Base-by-base conservation (phyloP, 768 basidiomycete genomes). In the Trametes meyenii region DNA sequence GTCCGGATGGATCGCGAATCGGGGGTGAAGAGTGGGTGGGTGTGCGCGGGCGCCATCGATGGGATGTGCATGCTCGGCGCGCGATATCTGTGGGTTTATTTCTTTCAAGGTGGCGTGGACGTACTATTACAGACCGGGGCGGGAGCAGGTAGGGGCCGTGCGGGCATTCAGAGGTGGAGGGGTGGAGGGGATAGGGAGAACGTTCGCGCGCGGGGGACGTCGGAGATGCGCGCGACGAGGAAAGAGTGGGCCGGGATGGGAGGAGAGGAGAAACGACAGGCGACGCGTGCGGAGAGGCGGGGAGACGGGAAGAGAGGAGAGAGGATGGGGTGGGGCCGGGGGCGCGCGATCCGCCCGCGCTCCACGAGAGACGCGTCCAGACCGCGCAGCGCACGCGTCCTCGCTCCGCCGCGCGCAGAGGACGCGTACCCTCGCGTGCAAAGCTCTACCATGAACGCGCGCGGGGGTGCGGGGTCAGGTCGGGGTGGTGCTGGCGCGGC, bases 401-500 rank as follows among this genome's bases (percentile, higher is more conserved):
- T 36, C 33, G 24, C 55, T 48, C 55, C 36, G 21, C 36, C 33
- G 36, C 36, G 45, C 33, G 12, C 45, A 24, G 17, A 29, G 5
- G 11, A 39, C 23, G 46, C 50, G 39, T 40, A 46, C n/a, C 26
- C 5, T 44, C 29, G 26, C n/a, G 36, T 38, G 29, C 10, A 6
- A 17, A 39, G 33, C 24, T 14, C 43, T 12, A 33, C 10, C 42
- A n/a, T 24, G 53, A 36, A 29, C 8, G 29, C 29, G 29, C 29
- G 29, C 29, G 45, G 36, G 23, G 29, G 21, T 19, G 38, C 26
- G 45, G 40, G 16, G 44, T 57, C 55, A 67, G 6, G 33, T 36
- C 12, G 67, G 67, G 24, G 67, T 67, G 24, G 67, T 67, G 54
- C 33, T 50, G 33, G 64, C 64, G 40, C 67, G 58, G 24, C 67